Evolutionary conservation across 1,139 yeast species (phyloP).

Genomic region (Geotrichum histeridarum): DNA sequence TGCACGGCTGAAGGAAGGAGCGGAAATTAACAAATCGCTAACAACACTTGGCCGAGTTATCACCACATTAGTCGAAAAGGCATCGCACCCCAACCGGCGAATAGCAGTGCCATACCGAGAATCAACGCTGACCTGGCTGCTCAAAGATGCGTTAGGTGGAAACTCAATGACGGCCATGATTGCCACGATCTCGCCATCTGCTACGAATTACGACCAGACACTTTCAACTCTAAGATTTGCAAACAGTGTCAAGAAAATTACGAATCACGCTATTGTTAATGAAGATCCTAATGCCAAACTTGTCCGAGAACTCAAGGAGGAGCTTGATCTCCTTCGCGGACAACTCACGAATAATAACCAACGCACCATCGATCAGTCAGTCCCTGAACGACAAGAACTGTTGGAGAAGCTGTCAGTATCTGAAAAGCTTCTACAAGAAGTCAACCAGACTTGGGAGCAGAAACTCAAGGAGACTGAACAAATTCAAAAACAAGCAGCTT

Average conservation of each 20-base stretch:
- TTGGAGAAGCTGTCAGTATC: constrained; percentile 27
- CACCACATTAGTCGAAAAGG: constrained; percentile 28
- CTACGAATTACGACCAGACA: constrained; percentile 51
- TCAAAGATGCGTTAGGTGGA: constrained; percentile 61
- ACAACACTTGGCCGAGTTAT: constrained; percentile 87
- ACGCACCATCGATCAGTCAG: constrained; percentile 7
- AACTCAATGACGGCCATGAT: constrained; percentile 65
- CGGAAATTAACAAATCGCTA: constrained; percentile 83
- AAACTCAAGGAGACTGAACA: constrained; percentile 25
- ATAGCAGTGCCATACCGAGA: constrained; percentile 56
- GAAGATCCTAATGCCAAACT: constrained; percentile 29
- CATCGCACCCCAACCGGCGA: constrained; percentile 21
- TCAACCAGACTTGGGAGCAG: constrained; percentile 33
- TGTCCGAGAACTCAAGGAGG: constrained; percentile 31
- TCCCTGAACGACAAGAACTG: constrained; percentile 20
- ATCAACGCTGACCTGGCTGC: constrained; percentile 55
- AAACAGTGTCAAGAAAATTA: constrained; percentile 27
- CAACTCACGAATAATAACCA: constrained; percentile 14
- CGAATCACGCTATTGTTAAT: constrained; percentile 25
- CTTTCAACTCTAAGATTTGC: constrained; percentile 61
- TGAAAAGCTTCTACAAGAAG: constrained; percentile 29
- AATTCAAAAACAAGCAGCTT: constrained; percentile 29
- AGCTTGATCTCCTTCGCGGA: constrained; percentile 26
- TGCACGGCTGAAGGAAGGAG: constrained; percentile 80
- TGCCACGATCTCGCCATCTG: constrained; percentile 63